phyloP scores from a whole-genome alignment of 768 basidiomycete species.

The Paxillus involutus region DNA sequence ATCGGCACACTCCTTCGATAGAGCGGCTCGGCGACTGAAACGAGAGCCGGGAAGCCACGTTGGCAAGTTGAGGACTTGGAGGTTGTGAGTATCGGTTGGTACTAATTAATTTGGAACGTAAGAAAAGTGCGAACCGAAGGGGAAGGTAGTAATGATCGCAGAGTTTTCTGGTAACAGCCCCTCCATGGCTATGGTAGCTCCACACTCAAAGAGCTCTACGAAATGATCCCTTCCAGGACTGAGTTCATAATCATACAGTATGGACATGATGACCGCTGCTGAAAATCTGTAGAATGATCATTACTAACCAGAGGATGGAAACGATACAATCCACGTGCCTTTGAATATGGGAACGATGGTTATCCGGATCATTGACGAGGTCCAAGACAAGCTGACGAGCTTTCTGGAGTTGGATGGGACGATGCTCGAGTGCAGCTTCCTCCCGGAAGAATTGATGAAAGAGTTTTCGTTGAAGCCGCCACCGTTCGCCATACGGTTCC shows the following conservation, averaged over 20 bases:
- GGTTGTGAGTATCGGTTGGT: background rate
- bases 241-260: slow-evolving; percentile 38
- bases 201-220: slow-evolving; percentile 24
- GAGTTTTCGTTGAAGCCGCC: slow-evolving; percentile 2
- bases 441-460: slow-evolving; percentile 3
- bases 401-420: slow-evolving; percentile 2
- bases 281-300: slow-evolving; percentile 22
- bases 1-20: background rate
- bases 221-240: slow-evolving; percentile 32
- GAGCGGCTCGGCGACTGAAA: slow-evolving; percentile 24
- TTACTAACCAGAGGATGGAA: background rate
- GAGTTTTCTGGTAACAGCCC: slow-evolving; percentile 1
- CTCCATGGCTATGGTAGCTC: background rate
- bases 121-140: background rate
- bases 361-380: background rate
- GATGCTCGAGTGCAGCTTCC: background rate
- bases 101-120: background rate
- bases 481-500: slow-evolving; percentile 4
- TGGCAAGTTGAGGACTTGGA: slow-evolving; percentile 5
- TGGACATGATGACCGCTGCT: slow-evolving; percentile 31
- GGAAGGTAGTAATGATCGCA: background rate
- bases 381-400: slow-evolving; percentile 1
- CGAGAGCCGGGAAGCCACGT: slow-evolving; percentile 38
- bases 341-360: background rate
- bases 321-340: background rate